phyloP scores from a whole-genome alignment of 176 grass and related monocot genomes.

The Microstegium vimineum region DNA sequence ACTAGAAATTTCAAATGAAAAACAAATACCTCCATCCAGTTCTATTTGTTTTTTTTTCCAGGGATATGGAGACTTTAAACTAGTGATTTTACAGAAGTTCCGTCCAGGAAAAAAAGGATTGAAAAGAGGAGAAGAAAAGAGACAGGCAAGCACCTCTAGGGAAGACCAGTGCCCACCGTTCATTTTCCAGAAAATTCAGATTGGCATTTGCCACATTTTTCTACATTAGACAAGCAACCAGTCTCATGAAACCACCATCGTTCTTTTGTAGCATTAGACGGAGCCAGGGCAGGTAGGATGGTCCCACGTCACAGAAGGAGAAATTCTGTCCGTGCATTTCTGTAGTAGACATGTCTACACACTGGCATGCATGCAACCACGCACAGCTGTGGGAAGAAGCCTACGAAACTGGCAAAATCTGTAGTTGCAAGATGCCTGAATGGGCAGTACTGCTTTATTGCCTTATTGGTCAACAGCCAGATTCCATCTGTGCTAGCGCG shows the following conservation, averaged over 20 bases:
- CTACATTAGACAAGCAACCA: constrained; percentile 34
- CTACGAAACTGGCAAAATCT: constrained; percentile 9
- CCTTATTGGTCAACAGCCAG: neutral
- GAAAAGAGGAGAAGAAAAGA: constrained; percentile 11
- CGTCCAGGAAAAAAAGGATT: neutral
- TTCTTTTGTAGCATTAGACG: constrained; percentile 17
- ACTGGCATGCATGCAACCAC: constrained; percentile 9
- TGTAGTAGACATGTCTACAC: constrained; percentile 6
- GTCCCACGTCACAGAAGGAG: constrained; percentile 15
- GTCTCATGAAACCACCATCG: constrained; percentile 19
- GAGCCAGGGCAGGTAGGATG: constrained; percentile 28
- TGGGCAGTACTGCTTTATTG: constrained; percentile 17
- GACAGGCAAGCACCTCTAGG: constrained; percentile 20
- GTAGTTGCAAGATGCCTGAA: neutral
- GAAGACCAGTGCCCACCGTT: constrained; percentile 6
- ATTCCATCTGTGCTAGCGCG: neutral
- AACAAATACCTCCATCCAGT: neutral
- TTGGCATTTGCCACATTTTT: constrained; percentile 25
- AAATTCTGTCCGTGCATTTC: constrained; percentile 32
- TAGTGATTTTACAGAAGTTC: constrained; percentile 6
- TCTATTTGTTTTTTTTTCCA: neutral
- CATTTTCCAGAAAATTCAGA: constrained; percentile 21
- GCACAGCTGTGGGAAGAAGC: constrained; percentile 34
- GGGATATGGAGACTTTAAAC: constrained; percentile 14
- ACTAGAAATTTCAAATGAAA: constrained; percentile 11